These are phyloP conservation scores for Jatropha podagrica DNA, from an alignment of 441 rosid species.

Conservation along the genomic window DNA sequence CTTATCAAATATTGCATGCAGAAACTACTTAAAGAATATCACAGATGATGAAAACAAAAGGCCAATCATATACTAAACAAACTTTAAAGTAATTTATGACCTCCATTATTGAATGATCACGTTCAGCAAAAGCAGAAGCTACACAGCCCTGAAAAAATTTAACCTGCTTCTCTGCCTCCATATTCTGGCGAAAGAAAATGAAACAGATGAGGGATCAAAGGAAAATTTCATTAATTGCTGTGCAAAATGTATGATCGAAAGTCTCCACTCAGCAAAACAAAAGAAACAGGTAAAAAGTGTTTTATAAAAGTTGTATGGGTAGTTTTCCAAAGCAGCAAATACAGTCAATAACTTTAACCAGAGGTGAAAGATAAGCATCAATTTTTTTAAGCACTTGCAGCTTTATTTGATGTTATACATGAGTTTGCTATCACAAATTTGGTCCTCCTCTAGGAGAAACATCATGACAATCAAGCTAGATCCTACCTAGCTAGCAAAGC, in stretches of 20 bases:
- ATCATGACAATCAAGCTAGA: not conserved
- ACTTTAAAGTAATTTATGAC: conserved; percentile 35
- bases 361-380: not conserved
- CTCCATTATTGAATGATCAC: conserved; percentile 95
- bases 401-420: not conserved
- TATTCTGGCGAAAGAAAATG: conserved; percentile 47
- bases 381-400: not conserved
- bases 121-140: conserved; percentile 96
- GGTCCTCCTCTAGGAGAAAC: not conserved
- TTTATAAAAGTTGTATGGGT: not conserved
- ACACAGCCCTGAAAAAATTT: conserved; percentile 97
- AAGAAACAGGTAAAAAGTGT: not conserved
- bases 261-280: not conserved
- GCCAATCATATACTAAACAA: conserved; percentile 14
- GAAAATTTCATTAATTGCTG: not conserved
- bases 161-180: conserved; percentile 92
- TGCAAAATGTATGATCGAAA: not conserved
- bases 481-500: conserved; percentile 2
- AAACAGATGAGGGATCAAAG: conserved; percentile 17
- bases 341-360: not conserved
- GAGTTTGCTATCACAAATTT: not conserved
- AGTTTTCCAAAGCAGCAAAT: conserved; percentile 5
- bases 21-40: not conserved
- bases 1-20: conserved; percentile 7
- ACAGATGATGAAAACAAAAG: not conserved